Conservation (phyloP, 2,329 filamentous ascomycete genomes). For the Coniosporium tulheliwenetii region DNA sequence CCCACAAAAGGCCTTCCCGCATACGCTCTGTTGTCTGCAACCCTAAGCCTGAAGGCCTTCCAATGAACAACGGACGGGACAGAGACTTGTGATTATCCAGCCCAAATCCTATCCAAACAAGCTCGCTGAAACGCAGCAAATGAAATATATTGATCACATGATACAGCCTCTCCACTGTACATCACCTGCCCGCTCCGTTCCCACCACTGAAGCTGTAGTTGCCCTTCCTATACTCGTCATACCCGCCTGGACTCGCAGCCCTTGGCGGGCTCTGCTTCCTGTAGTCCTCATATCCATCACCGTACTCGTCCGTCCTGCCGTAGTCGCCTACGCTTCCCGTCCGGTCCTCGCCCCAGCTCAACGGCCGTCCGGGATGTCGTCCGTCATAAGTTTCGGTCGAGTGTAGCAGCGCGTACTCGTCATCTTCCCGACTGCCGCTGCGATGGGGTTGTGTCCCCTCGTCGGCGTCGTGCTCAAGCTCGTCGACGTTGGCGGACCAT, state of each 20-base stretch:
- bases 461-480: conserved; percentile 13
- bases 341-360: conserved; percentile 19
- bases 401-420: conserved; percentile 35
- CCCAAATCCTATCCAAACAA: too few species aligned
- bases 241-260: conserved; percentile 18
- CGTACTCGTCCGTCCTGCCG: conserved; percentile 28
- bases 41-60: too few species aligned
- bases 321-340: conserved; percentile 20
- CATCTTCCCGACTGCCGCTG: conserved; percentile 30
- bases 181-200: too few species aligned
- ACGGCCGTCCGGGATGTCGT: conserved; percentile 21
- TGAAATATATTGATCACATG: too few species aligned
- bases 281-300: conserved; percentile 5
- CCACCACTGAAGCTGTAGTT: neutral
- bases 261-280: conserved; percentile 7
- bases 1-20: too few species aligned
- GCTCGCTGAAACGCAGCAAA: too few species aligned
- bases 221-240: conserved; percentile 17
- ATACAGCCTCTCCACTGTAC: too few species aligned
- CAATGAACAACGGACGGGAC: too few species aligned
- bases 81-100: too few species aligned
- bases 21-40: too few species aligned
- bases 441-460: conserved; percentile 20
- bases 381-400: conserved; percentile 13
- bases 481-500: conserved; percentile 26